Evolutionary conservation across 805 yeast genomes (phyloP).

Genomic region (Candida endomychidarum): DNA sequence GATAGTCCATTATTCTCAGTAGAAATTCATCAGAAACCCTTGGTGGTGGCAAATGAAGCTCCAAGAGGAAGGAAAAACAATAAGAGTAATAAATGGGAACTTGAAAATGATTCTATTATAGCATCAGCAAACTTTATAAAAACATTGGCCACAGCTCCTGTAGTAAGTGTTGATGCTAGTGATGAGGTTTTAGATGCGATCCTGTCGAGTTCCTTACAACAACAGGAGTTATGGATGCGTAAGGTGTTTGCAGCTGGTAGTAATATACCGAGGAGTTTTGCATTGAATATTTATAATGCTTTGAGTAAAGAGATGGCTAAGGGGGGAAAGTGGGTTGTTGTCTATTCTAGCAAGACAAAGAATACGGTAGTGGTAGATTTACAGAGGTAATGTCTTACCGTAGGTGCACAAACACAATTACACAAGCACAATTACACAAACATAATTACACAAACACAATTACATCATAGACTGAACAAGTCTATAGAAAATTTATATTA

Average conservation of each 20-base stretch:
- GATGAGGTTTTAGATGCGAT: constrained; percentile 88
- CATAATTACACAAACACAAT: no score
- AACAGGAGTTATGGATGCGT: constrained; percentile 79
- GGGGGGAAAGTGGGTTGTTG: constrained; percentile 72
- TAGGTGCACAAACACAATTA: no score
- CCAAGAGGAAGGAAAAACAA: constrained; percentile 76
- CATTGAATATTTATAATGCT: constrained; percentile 68
- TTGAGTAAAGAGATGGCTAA: constrained; percentile 70
- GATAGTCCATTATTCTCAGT: constrained; percentile 31
- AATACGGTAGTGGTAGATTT: constrained; percentile 56
- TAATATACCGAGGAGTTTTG: constrained; percentile 81
- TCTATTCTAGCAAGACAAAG: constrained; percentile 77
- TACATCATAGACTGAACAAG: no score
- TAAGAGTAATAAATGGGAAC: constrained; percentile 72
- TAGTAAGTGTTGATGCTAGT: constrained; percentile 73
- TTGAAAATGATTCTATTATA: constrained; percentile 69
- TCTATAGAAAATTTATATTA: no score
- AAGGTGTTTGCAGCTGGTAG: constrained; percentile 75
- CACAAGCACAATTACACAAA: no score
- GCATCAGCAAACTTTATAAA: constrained; percentile 57
- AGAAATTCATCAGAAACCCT: constrained; percentile 52
- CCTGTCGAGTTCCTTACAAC: constrained; percentile 68
- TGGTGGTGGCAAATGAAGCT: constrained; percentile 75
- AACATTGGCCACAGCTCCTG: constrained; percentile 63
- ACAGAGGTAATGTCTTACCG: no score